Base-by-base conservation (phyloP, 1,284 basidiomycete genomes). In the Crucibulum parvulum region DNA sequence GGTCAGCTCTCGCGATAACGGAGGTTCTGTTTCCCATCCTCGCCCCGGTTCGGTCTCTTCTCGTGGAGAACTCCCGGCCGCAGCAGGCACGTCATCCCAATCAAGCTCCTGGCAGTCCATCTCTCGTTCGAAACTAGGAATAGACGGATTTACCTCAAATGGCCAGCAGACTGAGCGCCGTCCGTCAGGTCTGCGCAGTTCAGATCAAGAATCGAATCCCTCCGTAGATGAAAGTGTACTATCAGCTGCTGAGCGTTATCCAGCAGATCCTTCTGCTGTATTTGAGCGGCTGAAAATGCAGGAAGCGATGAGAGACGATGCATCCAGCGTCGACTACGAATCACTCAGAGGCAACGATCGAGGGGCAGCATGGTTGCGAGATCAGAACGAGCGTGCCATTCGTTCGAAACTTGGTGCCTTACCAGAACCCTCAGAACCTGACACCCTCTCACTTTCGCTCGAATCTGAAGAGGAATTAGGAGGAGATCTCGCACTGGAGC, bases 311-410 rank as follows among this genome's bases (percentile, higher is more conserved):
- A 69, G 64, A 53, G 78, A 81, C 47, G 79, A 80, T 53, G 69
- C 75, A 5, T 79, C 83, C 0, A 81, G 80, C 34, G 73, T 83
- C 34, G 74, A 83, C 48, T 73, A 78, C 34, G 77, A 81, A n/a
- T 75, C 78, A 16, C 73, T 85, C 37, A 76, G 80, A 18, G 79
- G 81, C 15, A 82, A 81, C 58, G 87, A 91, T 66, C 84, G 91
- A 4, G 91, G 92, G 0, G 86, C 86, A 4, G 84, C 89, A 45
- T 96, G 94, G 95, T 74, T 96, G 46, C 84, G 86, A 36, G 93
- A 95, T 63, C 94, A 96, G 75, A 92, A 87, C 56, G 84, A 87
- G 45, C 84, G 88, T 7, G 79, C 81, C 0, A 81, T 90, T 58
- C 84, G 84, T 41, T 79, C 83, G 13, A 86, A 83, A 78, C 74